These are phyloP conservation scores for Verticillium longisporum DNA, from an alignment of 2,329 filamentous ascomycete species.

Conservation along the genomic window DNA sequence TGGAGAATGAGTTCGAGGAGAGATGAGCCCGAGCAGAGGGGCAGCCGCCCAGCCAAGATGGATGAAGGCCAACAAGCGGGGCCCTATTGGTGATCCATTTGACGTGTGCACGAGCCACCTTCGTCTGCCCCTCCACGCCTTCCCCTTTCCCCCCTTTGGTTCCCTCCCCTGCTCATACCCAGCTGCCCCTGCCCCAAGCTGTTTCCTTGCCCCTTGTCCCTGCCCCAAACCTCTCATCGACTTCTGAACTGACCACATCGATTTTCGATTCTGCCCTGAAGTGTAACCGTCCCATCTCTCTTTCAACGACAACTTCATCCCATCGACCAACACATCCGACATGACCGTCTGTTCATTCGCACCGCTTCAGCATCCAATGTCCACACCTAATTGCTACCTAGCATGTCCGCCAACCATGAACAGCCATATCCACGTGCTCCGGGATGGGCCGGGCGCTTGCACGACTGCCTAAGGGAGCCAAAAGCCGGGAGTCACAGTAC, in stretches of 20 bases:
- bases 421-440: neutral
- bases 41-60: neutral
- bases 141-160: neutral
- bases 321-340: neutral
- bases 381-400: neutral
- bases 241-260: neutral
- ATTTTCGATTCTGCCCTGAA: neutral
- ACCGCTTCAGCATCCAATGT: neutral
- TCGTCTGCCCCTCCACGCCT: neutral
- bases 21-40: neutral
- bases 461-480: neutral
- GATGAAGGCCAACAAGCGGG: neutral
- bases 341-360: neutral
- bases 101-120: neutral
- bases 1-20: neutral
- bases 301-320: neutral
- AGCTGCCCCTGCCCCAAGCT: neutral
- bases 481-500: neutral
- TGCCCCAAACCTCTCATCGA: neutral
- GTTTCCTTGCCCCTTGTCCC: neutral
- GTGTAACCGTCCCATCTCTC: neutral
- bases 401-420: neutral
- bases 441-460: neutral
- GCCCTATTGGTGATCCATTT: neutral
- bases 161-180: neutral